Evolutionary conservation across 1,284 basidiomycete species (phyloP), one percentile per base, ranked within the genome.

Genomic region (Tylopilus sp.): DNA sequence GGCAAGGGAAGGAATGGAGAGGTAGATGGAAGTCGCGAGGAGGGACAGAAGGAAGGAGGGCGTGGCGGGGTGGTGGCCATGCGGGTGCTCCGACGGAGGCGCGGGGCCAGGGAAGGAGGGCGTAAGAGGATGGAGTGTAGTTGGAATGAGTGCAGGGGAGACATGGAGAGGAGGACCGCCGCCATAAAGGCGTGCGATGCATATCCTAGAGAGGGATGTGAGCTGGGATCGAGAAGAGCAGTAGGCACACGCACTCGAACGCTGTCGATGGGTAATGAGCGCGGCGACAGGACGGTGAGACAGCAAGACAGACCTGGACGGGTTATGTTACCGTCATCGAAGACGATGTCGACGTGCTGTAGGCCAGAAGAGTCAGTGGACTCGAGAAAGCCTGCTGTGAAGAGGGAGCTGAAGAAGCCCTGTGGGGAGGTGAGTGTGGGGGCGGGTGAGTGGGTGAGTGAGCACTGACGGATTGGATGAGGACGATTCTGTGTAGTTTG

Each of bases 301-400:
- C 16, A 26, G 31, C 4, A 15, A 29, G 38, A 72, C 79, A 55
- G 48, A 89, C 86, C 86, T 59, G 89, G 79, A 54, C 90, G 76
- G 8, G 89, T 92, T 63, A 94, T 93, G 63, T 94, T 94, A 9
- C 74, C 77, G 63, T 95, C 91, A 59, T 92, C 87, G 53, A 95
- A 89, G 31, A 77, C 75, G 34, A 95, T 73, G 54, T 84, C 76
- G 38, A 94, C 71, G 54, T 74, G 72, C 53, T 77, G 68, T 16
- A 70, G 65, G 16, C 68, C 70, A 42, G 58, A 55, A 0, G 54
- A 52, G 41, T 56, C 56, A 21, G 69, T 53, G 1, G 82, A 81
- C 62, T 88, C 92, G 9, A 77, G 73, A 63, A 92, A 95, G 2
- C 89, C 92, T 5, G 83, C 79, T 6, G 85, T 86, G 68, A 94